Evolutionary conservation across 164 flowering plant genomes (phyloP).

Genomic region (Amborella trichopoda): DNA sequence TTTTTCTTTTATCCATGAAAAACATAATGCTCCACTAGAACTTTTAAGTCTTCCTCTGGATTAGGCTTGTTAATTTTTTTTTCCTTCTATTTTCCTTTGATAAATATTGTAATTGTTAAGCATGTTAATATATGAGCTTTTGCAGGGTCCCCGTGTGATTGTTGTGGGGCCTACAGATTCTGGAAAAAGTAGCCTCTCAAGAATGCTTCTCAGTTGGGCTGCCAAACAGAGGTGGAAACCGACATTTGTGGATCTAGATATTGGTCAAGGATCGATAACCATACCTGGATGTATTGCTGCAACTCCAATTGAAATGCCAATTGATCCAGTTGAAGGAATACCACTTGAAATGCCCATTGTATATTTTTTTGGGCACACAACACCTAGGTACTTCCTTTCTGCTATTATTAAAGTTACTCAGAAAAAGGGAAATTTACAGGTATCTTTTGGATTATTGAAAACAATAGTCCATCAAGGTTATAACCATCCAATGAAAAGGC

Average conservation of each 20-base stretch:
- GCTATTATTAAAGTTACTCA: too few relatives aligned
- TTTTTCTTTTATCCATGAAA: too few relatives aligned
- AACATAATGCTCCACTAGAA: too few relatives aligned
- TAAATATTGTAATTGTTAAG: too few relatives aligned
- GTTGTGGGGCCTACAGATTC: slow-evolving; percentile 93
- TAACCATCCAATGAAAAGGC: too few relatives aligned
- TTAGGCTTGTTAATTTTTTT: too few relatives aligned
- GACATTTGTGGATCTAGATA: slow-evolving; percentile 84
- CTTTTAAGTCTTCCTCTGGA: too few relatives aligned
- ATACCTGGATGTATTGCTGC: slow-evolving; percentile 82
- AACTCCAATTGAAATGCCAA: slow-evolving; percentile 88
- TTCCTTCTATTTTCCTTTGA: too few relatives aligned
- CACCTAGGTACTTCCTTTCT: slow-evolving; percentile 49
- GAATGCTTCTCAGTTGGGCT: slow-evolving; percentile 94
- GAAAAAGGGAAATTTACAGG: too few relatives aligned
- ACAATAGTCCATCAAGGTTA: too few relatives aligned
- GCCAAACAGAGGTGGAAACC: slow-evolving; percentile 98
- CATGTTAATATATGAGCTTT: too few relatives aligned
- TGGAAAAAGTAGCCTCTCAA: slow-evolving; percentile 79
- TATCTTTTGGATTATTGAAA: too few relatives aligned
- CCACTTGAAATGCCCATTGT: slow-evolving; percentile 96
- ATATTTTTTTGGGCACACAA: slow-evolving; percentile 75
- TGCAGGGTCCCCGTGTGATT: slow-evolving; percentile 85
- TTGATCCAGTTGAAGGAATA: slow-evolving; percentile 95
- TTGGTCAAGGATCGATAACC: slow-evolving; percentile 92